phyloP scores from a whole-genome alignment of 1,139 yeast species.

The Kodamaea anthophila region DNA sequence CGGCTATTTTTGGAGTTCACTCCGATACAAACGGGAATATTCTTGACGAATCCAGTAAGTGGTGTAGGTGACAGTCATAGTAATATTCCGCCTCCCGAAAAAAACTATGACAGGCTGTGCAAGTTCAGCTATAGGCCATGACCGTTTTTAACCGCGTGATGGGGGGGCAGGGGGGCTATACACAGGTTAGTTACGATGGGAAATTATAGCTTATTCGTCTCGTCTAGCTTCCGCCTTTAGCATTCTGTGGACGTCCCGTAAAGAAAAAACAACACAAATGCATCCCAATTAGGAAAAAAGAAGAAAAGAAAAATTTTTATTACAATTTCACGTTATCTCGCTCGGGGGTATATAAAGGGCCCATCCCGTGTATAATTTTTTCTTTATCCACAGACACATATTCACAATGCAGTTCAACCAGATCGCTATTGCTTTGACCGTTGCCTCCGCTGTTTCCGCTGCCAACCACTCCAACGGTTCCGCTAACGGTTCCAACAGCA shows the following conservation, averaged over 20 bases:
- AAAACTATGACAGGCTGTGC: too few species aligned
- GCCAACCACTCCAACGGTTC: slow-evolving; percentile 34
- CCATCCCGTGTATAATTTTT: slow-evolving; percentile 3
- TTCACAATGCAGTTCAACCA: slow-evolving; percentile 42
- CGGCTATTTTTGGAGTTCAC: slow-evolving; percentile 4
- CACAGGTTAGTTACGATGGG: too few species aligned
- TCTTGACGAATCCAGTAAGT: slow-evolving; percentile 5
- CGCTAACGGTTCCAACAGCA: slow-evolving; percentile 11
- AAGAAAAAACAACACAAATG: neutral
- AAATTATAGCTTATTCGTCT: too few species aligned
- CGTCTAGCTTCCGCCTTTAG: neutral
- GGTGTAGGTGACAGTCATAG: slow-evolving; percentile 3
- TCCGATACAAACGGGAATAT: slow-evolving; percentile 3
- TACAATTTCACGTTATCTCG: slow-evolving; percentile 5
- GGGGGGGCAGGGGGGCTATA: too few species aligned
- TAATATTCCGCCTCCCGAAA: slow-evolving; percentile 2
- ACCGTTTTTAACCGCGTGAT: too few species aligned
- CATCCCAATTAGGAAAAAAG: slow-evolving; percentile 1
- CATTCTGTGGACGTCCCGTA: neutral
- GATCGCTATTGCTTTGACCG: slow-evolving; percentile 40
- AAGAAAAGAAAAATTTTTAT: neutral
- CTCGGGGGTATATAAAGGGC: slow-evolving; percentile 4
- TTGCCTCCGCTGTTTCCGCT: slow-evolving; percentile 40
- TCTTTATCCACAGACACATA: slow-evolving; percentile 5
- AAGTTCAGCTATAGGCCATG: too few species aligned